phyloP scores from a whole-genome alignment of 1,139 yeast genomes.

The Casaregolazyma suthepensis region DNA sequence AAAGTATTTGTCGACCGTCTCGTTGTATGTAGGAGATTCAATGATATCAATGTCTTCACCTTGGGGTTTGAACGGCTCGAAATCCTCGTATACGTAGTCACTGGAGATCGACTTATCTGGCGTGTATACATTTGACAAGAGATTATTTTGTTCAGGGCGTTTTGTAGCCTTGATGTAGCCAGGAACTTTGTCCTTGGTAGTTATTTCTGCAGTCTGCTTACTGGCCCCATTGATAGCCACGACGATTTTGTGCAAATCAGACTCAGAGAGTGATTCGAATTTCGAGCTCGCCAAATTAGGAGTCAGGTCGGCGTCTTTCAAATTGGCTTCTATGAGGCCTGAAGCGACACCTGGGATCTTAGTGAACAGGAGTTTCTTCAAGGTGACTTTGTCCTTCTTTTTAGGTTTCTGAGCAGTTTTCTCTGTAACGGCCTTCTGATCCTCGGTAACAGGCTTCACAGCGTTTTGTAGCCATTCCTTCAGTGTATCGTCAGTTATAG shows the following conservation, averaged over 20 bases:
- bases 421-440: slow-evolving; percentile 3
- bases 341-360: slow-evolving; percentile 72
- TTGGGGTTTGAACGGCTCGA: slow-evolving; percentile 74
- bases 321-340: slow-evolving; percentile 60
- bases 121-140: slow-evolving; percentile 19
- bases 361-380: slow-evolving; percentile 65
- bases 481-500: slow-evolving; percentile 11
- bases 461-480: slow-evolving; percentile 17
- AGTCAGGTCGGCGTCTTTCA: slow-evolving; percentile 43
- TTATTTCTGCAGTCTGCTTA: slow-evolving; percentile 28
- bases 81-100: slow-evolving; percentile 65
- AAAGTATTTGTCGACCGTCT: slow-evolving; percentile 75
- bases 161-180: slow-evolving; percentile 67
- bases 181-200: slow-evolving; percentile 31
- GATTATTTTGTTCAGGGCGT: slow-evolving; percentile 33
- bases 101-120: slow-evolving; percentile 27
- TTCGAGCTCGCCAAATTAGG: slow-evolving; percentile 28
- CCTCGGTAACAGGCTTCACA: neutral
- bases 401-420: slow-evolving; percentile 10
- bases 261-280: slow-evolving; percentile 23
- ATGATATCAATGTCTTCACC: slow-evolving; percentile 14
- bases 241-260: slow-evolving; percentile 31
- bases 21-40: slow-evolving; percentile 54
- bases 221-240: slow-evolving; percentile 48
- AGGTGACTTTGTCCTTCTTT: slow-evolving; percentile 50